Evolutionary conservation across 345 rosid genomes (phyloP).

Genomic region (Eucalyptus polybractea): DNA sequence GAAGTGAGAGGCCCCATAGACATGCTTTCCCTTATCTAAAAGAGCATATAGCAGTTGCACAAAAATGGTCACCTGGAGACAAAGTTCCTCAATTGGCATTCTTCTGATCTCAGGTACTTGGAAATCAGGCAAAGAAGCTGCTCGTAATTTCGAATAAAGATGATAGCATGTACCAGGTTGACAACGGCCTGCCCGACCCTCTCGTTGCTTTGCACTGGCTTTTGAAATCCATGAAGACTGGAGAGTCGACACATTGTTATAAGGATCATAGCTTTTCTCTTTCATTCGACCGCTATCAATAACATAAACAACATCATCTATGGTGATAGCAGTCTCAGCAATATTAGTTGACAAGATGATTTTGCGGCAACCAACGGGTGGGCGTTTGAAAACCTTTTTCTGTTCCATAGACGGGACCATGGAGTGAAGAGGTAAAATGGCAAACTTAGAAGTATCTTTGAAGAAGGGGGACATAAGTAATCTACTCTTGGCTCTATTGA

Average conservation of each 20-base stretch:
- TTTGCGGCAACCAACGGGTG: slow-evolving; percentile 79
- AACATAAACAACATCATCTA: slow-evolving; percentile 95
- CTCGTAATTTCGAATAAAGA: slow-evolving; percentile 71
- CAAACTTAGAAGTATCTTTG: slow-evolving; percentile 42
- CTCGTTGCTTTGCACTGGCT: slow-evolving; percentile 93
- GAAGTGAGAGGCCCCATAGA: neutral
- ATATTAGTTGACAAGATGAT: slow-evolving; percentile 85
- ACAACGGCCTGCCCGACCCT: slow-evolving; percentile 96
- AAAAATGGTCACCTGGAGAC: slow-evolving; percentile 57
- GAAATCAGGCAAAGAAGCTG: slow-evolving; percentile 70
- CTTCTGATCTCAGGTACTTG: slow-evolving; percentile 89
- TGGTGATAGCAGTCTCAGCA: slow-evolving; percentile 86
- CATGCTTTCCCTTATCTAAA: neutral
- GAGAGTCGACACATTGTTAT: slow-evolving; percentile 79
- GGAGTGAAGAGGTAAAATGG: slow-evolving; percentile 76
- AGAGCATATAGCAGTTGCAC: neutral
- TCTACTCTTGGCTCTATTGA: slow-evolving; percentile 52
- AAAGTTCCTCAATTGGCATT: slow-evolving; percentile 89
- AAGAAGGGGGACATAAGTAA: slow-evolving; percentile 47
- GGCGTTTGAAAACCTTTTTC: slow-evolving; percentile 65
- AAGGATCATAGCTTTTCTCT: slow-evolving; percentile 93
- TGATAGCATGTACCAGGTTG: slow-evolving; percentile 93
- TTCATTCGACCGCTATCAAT: slow-evolving; percentile 96
- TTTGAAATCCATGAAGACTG: slow-evolving; percentile 89
- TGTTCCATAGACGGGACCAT: slow-evolving; percentile 87